Evolutionary conservation across 768 basidiomycete species (phyloP).

Genomic region (Podaxis carcinomalis): DNA sequence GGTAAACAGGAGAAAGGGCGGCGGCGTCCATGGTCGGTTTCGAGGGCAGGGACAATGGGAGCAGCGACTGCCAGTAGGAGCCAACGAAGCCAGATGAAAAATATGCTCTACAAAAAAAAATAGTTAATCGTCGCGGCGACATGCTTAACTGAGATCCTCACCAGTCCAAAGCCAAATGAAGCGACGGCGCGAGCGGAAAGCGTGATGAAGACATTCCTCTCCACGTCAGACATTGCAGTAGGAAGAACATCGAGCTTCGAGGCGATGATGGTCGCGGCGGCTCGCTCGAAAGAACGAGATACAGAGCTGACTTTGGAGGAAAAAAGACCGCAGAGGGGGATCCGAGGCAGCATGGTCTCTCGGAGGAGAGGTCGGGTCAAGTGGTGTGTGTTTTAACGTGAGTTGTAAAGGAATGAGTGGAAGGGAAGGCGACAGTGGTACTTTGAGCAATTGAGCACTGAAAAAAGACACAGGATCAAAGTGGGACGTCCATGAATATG

Average conservation of each 20-base stretch:
- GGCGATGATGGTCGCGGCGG: background rate
- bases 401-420: background rate
- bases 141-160: constrained; percentile 17
- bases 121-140: background rate
- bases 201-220: constrained; percentile 23
- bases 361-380: background rate
- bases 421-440: background rate
- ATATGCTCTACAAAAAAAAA: constrained; percentile 31
- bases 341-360: background rate
- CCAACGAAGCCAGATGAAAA: constrained; percentile 42
- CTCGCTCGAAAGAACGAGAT: background rate
- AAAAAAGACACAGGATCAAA: background rate
- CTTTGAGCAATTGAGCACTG: background rate
- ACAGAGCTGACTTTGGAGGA: background rate
- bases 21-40: constrained; percentile 4
- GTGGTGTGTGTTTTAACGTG: background rate
- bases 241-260: constrained; percentile 11
- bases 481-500: background rate
- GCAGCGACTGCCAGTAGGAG: constrained; percentile 23
- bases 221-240: constrained; percentile 12
- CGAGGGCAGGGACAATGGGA: background rate
- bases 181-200: constrained; percentile 29
- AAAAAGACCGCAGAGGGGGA: background rate
- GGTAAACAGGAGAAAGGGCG: constrained; percentile 8
- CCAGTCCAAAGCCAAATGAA: constrained; percentile 35